Evolutionary conservation across 2,329 filamentous ascomycete species (phyloP).

Genomic region (Leptoxyphium fumago): DNA sequence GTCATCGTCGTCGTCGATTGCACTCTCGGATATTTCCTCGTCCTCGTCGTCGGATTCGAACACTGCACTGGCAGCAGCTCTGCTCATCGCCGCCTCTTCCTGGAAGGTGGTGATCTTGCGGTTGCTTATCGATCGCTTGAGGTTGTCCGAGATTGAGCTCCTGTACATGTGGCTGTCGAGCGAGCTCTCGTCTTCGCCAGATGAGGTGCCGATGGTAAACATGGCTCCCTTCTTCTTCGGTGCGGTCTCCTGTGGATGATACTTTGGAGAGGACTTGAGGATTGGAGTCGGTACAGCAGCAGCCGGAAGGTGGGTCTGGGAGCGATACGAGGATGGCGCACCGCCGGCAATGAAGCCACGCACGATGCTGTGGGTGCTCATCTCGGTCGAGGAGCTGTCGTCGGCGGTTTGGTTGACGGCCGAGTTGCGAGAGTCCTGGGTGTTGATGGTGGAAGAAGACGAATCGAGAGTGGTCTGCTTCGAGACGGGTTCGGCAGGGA

Average conservation of each 20-base stretch:
- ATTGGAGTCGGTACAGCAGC: conserved; percentile 42
- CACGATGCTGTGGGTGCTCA: conserved; percentile 56
- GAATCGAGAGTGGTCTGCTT: conserved; percentile 30
- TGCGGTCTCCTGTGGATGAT: conserved; percentile 29
- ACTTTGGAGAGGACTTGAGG: conserved; percentile 36
- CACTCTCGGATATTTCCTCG: conserved; percentile 61
- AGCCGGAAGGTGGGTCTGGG: conserved; percentile 38
- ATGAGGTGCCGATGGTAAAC: conserved; percentile 63
- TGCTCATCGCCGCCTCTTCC: conserved; percentile 47
- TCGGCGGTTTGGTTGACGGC: conserved; percentile 32
- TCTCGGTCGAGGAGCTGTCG: conserved; percentile 49
- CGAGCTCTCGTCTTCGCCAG: conserved; percentile 73
- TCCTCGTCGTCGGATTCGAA: conserved; percentile 45
- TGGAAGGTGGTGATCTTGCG: conserved; percentile 76
- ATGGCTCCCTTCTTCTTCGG: conserved; percentile 46
- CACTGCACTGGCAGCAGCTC: conserved; percentile 41
- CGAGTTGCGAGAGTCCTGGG: conserved; percentile 24
- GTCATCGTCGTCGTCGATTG: conserved; percentile 43
- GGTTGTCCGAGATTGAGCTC: conserved; percentile 40
- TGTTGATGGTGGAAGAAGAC: conserved; percentile 41
- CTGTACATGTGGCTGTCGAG: conserved; percentile 42
- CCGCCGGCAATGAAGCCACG: conserved; percentile 74
- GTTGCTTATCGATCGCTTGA: conserved; percentile 38
- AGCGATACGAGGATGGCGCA: conserved; percentile 53
- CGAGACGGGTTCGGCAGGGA: background rate